Evolutionary conservation across 805 yeast species (phyloP).

Genomic region (Kuraishia ogatae): DNA sequence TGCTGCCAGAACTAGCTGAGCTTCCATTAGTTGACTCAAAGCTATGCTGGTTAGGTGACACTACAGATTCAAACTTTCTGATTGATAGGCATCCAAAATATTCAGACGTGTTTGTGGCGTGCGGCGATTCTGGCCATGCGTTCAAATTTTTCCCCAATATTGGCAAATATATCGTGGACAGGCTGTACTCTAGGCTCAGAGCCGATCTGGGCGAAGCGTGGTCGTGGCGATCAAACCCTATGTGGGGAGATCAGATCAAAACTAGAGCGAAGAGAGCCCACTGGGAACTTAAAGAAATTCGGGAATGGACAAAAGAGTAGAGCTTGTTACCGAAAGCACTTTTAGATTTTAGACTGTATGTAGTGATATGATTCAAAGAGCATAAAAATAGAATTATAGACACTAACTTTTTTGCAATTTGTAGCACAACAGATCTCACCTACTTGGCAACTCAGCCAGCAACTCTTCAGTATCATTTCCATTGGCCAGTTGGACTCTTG

Average conservation of each 20-base stretch:
- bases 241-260: slow-evolving; percentile 7
- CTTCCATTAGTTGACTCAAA: slow-evolving; percentile 11
- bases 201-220: slow-evolving; percentile 14
- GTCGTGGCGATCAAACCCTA: slow-evolving; percentile 19
- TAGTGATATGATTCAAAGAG: neutral
- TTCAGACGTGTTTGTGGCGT: slow-evolving; percentile 23
- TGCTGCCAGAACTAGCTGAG: slow-evolving; percentile 27
- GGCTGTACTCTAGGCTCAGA: slow-evolving; percentile 16
- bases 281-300: slow-evolving; percentile 7
- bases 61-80: slow-evolving; percentile 25
- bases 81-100: slow-evolving; percentile 24
- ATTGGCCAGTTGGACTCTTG: slow-evolving; percentile 21
- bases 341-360: neutral
- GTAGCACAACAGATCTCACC: neutral
- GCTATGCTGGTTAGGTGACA: slow-evolving; percentile 19
- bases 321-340: neutral
- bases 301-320: slow-evolving; percentile 5
- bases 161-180: slow-evolving; percentile 26
- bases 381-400: neutral
- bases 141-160: slow-evolving; percentile 33
- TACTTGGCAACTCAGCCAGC: slow-evolving; percentile 15
- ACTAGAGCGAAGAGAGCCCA: slow-evolving; percentile 9
- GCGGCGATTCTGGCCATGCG: slow-evolving; percentile 35
- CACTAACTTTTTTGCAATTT: neutral
- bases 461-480: slow-evolving; percentile 20